Evolutionary conservation across 2,329 filamentous ascomycete species (phyloP), one percentile per base, ranked within the genome.

Genomic region (Penicillium sumatraense): DNA sequence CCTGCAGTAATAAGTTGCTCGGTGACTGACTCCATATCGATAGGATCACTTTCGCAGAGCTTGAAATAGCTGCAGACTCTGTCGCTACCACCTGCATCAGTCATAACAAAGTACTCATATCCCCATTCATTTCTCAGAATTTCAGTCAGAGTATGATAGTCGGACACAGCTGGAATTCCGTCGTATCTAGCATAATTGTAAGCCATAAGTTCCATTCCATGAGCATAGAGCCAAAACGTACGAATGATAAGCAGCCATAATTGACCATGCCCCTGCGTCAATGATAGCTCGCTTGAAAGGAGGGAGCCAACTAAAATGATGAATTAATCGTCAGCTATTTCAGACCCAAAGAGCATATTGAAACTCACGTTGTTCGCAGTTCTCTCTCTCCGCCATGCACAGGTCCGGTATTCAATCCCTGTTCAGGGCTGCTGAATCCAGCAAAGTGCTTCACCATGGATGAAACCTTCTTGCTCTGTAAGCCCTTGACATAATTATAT

Each of bases 401-500:
- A 5, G 82, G 81, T 0, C 81, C 87, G 8, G 85, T 87, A 68
- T 91, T 91, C 40, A 91, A 71, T 2, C 89, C 89, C 68, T 91
- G 88, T 64, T 91, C 89, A 0, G 88, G 88, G 1, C 79, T 78
- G 44, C 82, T 88, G 66, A 86, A 90, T 1, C 83, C 89, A 11
- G 86, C 86, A 68, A 88, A 91, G 68, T 92, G 89, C 75, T 91
- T 92, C 44, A 91, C 86, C 72, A 85, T 90, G 14, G 89, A 84
- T 21, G 84, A 86, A 5, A 91, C 88, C 40, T 86, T 86, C 29
- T 80, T 77, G 11, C 80, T 80, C 69, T 91, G 87, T 2, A 91
- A 75, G 20, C 88, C 85, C 48, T 76, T 81, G 35, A 86, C 78
- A 51, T 83, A 83, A 26, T 80, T 76, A 62, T 89, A 86, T 1